Evolutionary conservation across 352 stramenopile genomes (phyloP), one percentile per base, ranked within the genome.

Genomic region (Peronospora farinosa): DNA sequence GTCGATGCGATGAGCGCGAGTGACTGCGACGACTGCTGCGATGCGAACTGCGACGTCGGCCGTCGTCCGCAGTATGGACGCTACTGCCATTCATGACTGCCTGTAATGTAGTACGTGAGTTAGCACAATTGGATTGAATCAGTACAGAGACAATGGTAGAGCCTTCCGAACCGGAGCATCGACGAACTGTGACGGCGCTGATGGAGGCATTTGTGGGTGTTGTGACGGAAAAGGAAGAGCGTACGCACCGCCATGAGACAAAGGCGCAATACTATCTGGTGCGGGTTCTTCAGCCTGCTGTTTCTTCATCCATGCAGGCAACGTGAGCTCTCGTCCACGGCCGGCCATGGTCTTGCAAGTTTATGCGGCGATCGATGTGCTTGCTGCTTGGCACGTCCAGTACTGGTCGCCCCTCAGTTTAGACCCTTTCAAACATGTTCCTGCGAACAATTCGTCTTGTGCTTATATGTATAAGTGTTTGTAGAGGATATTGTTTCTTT

Each of bases 261-360:
- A 46, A 39, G 57, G 52, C 27, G 57, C 35, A 53, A 40, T 7
- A 41, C 40, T 21, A 45, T 16, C 21, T 17, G 54, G 30, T 8
- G 49, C 42, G 35, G 47, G 32, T 36, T 43, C 47, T 65, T 43
- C 39, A 43, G 37, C 33, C 47, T 90, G 74, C 56, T 86, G 74
- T 61, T 92, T 87, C 60, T 84, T 90, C 81, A 94, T 92, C 84
- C 84, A 95, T 57, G 84, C 84, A 16, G 84, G 84, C 42, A 95
- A 69, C 64, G 79, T 91, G 55, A 95, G 74, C 52, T 86, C 79
- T 23, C 81, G 77, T 67, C 84, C 84, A 36, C 84, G 75, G 16
- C 81, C 84, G n/a, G 75, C 78, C 78, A 89, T 88, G 9, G 21
- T 71, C 8, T 27, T 9, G n/a, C 17, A 37, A 36, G 9, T 23